phyloP scores from a whole-genome alignment of 805 yeast species.

The Cyberlindnera maritima region DNA sequence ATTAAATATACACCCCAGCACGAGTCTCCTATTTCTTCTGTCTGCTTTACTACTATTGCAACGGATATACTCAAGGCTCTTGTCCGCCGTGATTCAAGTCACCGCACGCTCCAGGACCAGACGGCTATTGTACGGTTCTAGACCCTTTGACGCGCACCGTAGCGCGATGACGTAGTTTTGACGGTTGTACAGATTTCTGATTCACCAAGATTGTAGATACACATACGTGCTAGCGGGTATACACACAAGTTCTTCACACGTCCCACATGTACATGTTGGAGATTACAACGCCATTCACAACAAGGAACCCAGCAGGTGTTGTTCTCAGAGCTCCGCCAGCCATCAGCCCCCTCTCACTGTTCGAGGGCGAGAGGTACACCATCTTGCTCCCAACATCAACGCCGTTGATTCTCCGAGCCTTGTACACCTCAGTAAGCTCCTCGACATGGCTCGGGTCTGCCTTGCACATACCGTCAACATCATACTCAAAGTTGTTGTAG shows the following conservation, averaged over 20 bases:
- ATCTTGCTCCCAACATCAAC: constrained; percentile 11
- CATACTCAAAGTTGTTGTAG: constrained; percentile 6
- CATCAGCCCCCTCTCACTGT: neutral
- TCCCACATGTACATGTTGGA: constrained; percentile 13
- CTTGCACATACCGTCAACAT: constrained; percentile 12
- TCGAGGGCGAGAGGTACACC: constrained; percentile 13
- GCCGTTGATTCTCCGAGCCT: constrained; percentile 24
- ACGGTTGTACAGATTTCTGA: too few relatives aligned
- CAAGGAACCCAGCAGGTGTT: constrained; percentile 4
- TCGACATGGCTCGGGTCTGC: constrained; percentile 1
- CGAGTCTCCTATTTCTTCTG: too few relatives aligned
- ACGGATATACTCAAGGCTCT: too few relatives aligned
- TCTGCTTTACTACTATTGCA: too few relatives aligned
- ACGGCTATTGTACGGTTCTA: too few relatives aligned
- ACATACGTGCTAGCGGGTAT: too few relatives aligned
- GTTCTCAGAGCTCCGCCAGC: constrained; percentile 7
- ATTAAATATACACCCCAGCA: too few relatives aligned
- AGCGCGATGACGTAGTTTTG: too few relatives aligned
- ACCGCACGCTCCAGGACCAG: neutral
- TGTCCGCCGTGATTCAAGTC: too few relatives aligned
- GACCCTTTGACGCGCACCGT: neutral
- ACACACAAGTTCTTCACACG: neutral
- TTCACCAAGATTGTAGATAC: too few relatives aligned
- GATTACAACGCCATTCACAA: constrained; percentile 12
- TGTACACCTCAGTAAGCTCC: constrained; percentile 15